Evolutionary conservation across 805 yeast species (phyloP), one percentile per base, ranked within the genome.

Genomic region (Deakozyma indianensis): DNA sequence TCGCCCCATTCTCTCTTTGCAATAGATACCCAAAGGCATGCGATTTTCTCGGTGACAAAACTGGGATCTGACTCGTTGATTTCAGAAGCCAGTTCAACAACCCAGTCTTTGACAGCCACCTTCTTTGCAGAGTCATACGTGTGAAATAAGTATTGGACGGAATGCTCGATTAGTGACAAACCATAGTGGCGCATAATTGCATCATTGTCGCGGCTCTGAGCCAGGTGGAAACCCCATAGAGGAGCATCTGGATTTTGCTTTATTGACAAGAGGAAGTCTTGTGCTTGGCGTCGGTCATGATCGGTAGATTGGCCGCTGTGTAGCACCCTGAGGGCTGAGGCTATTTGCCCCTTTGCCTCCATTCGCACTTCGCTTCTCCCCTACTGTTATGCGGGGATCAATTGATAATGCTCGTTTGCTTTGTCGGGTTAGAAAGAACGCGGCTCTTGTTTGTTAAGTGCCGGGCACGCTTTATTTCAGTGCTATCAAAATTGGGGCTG

Each of bases 1-100:
- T 64, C 63, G 16, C 96, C 96, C 98, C 98, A 92, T 24, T 78
- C 72, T 47, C 95, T 71, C 57, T 92, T 92, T 9, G 95, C 94
- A 4, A 92, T 68, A 38, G 83, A 80, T 0, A 84, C 95, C 96
- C 97, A 88, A 22, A 92, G 64, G 51, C 76, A 81, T 14, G 96
- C 94, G 35, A 88, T 58, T 62, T 92, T 92, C 58, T 88, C 97
- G 56, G 80, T 84, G 47, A 92, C 70, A 56, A 80, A 94, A 60
- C 86, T 90, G 4, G 97, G 95, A 59, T 90, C 96, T 22, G 64
- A 61, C n/a, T 65, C 64, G 3, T 69, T 57, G 0, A 81, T 74
- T 43, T 75, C 73, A 27, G 68, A 68, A 23, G 87, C 77, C 41
- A 92, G 71, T 53, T 88, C 94, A 38, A 85, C 72, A 32, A 88